Conservation (phyloP, 306 rosid species). For the Rubus parviflorus region DNA sequence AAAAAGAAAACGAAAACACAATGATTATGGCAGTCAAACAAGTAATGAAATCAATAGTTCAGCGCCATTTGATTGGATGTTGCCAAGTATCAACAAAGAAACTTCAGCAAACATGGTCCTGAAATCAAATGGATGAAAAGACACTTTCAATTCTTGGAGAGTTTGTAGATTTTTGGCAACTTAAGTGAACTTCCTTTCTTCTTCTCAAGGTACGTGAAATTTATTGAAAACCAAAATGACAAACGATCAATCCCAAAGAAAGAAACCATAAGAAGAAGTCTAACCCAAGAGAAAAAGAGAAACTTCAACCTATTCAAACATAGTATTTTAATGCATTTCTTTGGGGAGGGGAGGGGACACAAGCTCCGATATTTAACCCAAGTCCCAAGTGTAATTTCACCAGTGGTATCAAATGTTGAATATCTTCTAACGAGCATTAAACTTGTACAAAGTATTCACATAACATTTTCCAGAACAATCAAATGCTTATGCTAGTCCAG, state of each 20-base stretch:
- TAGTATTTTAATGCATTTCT: background rate
- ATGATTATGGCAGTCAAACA: background rate
- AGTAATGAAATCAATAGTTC: background rate
- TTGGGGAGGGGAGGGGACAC: background rate
- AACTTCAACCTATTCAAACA: background rate
- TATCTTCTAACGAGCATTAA: background rate
- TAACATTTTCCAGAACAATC: background rate
- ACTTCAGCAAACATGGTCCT: background rate
- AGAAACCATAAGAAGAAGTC: background rate
- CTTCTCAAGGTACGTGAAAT: background rate
- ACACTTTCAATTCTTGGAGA: background rate
- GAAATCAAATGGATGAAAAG: background rate
- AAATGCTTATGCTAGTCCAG: background rate
- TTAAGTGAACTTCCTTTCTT: background rate
- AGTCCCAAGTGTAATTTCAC: background rate
- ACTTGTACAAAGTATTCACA: background rate
- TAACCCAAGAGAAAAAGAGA: background rate
- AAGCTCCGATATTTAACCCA: background rate
- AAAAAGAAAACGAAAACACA: slow-evolving; percentile 8
- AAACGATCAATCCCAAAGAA: background rate
- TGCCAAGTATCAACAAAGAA: background rate
- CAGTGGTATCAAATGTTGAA: background rate
- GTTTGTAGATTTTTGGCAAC: background rate
- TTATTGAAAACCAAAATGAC: background rate
- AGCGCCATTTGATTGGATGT: background rate